A percentile compares a stretch with the other conserved stretches of the same genome.
These are phyloP conservation scores for Boletus huronensis DNA, from an alignment of 768 basidiomycete species.

Conservation along the genomic window DNA sequence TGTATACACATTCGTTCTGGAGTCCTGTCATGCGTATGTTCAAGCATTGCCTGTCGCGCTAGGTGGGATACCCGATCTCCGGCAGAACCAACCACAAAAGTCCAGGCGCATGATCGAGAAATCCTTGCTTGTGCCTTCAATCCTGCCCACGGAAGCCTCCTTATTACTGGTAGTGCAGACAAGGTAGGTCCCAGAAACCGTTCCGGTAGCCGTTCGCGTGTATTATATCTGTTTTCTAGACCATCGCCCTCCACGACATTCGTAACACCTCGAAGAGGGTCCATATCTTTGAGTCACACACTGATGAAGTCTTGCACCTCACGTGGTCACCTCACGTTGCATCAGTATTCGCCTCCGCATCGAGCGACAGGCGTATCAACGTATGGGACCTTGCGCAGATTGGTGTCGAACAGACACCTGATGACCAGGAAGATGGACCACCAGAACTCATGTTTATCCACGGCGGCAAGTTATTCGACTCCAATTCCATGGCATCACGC, in stretches of 20 bases:
- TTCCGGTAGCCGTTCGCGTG: not conserved
- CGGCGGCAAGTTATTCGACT: constrained; percentile 57
- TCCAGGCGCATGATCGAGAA: constrained; percentile 88
- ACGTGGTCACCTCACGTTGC: constrained; percentile 94
- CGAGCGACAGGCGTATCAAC: constrained; percentile 89
- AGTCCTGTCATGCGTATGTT: not conserved
- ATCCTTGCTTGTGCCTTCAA: constrained; percentile 91
- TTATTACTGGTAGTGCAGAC: constrained; percentile 92
- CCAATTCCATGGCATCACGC: not conserved
- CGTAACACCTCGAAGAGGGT: constrained; percentile 70
- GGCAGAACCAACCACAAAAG: constrained; percentile 60
- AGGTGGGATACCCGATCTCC: constrained; percentile 93
- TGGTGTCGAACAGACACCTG: constrained; percentile 94
- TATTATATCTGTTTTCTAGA: constrained; percentile 43
- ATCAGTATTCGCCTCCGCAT: constrained; percentile 92
- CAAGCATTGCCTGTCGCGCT: not conserved
- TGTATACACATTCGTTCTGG: constrained; percentile 27
- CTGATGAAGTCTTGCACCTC: constrained; percentile 90
- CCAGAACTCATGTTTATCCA: constrained; percentile 96
- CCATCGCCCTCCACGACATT: constrained; percentile 83
- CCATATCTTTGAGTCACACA: constrained; percentile 90
- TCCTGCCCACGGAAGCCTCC: constrained; percentile 70
- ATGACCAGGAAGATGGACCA: constrained; percentile 97
- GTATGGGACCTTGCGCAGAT: constrained; percentile 93
- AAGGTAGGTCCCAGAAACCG: constrained; percentile 50